Evolutionary conservation across 163 green algal genomes (phyloP).

Genomic region (Coccomyxa subellipsoidea): DNA sequence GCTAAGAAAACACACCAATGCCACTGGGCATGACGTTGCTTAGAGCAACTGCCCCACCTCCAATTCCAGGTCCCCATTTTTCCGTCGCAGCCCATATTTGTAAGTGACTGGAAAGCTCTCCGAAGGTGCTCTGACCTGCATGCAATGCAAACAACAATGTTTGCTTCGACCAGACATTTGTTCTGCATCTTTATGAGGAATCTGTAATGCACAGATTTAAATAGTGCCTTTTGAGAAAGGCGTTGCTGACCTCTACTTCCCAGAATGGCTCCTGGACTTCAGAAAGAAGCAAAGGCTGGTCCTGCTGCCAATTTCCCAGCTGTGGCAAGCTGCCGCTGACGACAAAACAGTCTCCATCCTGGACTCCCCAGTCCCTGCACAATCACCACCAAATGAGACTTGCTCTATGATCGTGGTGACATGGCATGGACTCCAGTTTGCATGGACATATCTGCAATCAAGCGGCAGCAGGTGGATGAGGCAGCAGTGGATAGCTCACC

Average conservation of each 20-base stretch:
- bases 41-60: too few species aligned
- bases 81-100: constrained; percentile 65
- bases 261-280: constrained; percentile 45
- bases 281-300: constrained; percentile 32
- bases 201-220: too few species aligned
- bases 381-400: neutral
- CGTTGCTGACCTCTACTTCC: constrained; percentile 67
- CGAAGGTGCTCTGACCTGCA: constrained; percentile 31
- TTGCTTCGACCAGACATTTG: too few species aligned
- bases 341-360: constrained; percentile 58
- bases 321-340: constrained; percentile 62
- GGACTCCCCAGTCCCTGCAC: constrained; percentile 41
- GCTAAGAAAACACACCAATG: neutral
- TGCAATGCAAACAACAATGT: too few species aligned
- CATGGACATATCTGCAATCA: neutral
- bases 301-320: constrained; percentile 78
- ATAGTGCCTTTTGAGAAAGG: too few species aligned
- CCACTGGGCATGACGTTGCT: neutral
- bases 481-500: constrained; percentile 10
- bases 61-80: constrained; percentile 17
- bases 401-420: neutral
- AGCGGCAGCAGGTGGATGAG: too few species aligned
- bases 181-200: too few species aligned
- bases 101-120: constrained; percentile 75
- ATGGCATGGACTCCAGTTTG: too few species aligned